Conservation (phyloP, 768 basidiomycete genomes). For the Calocera viscosa region DNA sequence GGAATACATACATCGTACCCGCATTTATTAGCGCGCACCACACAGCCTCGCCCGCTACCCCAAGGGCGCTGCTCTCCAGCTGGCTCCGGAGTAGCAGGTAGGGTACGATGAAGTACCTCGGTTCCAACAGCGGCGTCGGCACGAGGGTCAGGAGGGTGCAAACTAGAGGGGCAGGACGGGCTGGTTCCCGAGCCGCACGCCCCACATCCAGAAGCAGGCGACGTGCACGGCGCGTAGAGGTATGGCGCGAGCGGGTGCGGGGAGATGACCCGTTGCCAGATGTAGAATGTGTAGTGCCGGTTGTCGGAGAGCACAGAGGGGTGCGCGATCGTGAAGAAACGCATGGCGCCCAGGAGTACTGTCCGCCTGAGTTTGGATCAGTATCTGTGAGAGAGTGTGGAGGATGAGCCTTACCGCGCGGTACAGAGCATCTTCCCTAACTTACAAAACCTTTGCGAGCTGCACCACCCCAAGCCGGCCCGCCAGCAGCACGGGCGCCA, state of each 20-base stretch:
- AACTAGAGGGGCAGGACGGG: conserved; percentile 48
- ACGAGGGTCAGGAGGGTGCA: conserved; percentile 60
- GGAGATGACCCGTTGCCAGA: conserved; percentile 78
- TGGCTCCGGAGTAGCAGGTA: conserved; percentile 73
- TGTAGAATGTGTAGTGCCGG: conserved; percentile 91
- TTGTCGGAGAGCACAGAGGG: conserved; percentile 94
- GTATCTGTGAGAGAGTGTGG: background rate
- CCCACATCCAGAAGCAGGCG: conserved; percentile 77
- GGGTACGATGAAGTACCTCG: conserved; percentile 87
- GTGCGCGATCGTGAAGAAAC: conserved; percentile 70
- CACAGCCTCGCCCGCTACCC: conserved; percentile 45
- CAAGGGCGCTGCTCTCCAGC: conserved; percentile 26
- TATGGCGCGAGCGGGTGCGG: conserved; percentile 66
- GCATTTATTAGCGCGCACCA: conserved; percentile 66
- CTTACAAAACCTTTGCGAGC: conserved; percentile 39
- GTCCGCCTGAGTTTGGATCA: conserved; percentile 37
- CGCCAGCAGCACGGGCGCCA: conserved; percentile 63
- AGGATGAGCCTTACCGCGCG: conserved; percentile 35
- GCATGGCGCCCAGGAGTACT: conserved; percentile 54
- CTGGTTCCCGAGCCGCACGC: conserved; percentile 63
- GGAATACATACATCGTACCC: conserved; percentile 65
- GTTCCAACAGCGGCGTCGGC: conserved; percentile 85
- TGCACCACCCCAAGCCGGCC: conserved; percentile 36
- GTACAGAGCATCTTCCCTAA: conserved; percentile 53
- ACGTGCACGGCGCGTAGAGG: conserved; percentile 64